Percentiles rank a stretch among this genome's conserved stretches.
These are phyloP conservation scores for Populus hybrid DNA, from an alignment of 441 rosid genomes.

Conservation along the genomic window DNA sequence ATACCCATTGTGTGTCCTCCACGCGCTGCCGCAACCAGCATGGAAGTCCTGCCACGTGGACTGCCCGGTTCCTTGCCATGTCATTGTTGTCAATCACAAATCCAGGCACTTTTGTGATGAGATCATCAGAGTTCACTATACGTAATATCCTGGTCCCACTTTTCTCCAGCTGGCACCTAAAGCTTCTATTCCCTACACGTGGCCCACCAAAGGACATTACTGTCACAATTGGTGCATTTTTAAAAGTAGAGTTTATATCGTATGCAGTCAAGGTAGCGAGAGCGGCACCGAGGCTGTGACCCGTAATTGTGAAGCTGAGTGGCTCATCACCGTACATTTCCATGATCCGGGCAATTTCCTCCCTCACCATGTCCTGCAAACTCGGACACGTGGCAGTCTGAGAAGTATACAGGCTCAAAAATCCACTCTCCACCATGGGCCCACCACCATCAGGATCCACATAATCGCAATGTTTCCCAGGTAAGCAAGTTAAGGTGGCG, in stretches of 20 bases:
- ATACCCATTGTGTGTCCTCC: slow-evolving; percentile 54
- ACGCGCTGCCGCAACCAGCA: slow-evolving; percentile 51
- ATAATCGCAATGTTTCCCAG: slow-evolving; percentile 4
- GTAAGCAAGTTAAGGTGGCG: slow-evolving; percentile 47
- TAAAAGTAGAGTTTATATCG: slow-evolving; percentile 46
- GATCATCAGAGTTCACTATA: slow-evolving; percentile 71
- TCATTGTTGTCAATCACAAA: slow-evolving; percentile 40
- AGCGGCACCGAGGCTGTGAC: slow-evolving; percentile 66
- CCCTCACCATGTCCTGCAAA: slow-evolving; percentile 46
- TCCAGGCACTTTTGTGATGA: slow-evolving; percentile 76
- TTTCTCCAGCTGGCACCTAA: slow-evolving; percentile 47
- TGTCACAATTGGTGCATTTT: slow-evolving; percentile 47
- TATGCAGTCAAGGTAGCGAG: slow-evolving; percentile 60
- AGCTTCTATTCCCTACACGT: slow-evolving; percentile 63
- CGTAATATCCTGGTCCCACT: slow-evolving; percentile 56
- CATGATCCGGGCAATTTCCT: slow-evolving; percentile 47
- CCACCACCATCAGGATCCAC: not conserved
- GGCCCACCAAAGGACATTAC: slow-evolving; percentile 82
- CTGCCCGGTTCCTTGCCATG: not conserved
- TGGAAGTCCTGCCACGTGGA: slow-evolving; percentile 29
- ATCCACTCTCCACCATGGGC: slow-evolving; percentile 84
- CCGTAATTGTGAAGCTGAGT: slow-evolving; percentile 68
- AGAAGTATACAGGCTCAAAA: slow-evolving; percentile 66
- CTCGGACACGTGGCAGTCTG: slow-evolving; percentile 34
- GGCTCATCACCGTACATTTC: slow-evolving; percentile 57